Evolutionary conservation across 2,329 filamentous ascomycete species (phyloP).

Genomic region (Arthrinium phaeospermum): DNA sequence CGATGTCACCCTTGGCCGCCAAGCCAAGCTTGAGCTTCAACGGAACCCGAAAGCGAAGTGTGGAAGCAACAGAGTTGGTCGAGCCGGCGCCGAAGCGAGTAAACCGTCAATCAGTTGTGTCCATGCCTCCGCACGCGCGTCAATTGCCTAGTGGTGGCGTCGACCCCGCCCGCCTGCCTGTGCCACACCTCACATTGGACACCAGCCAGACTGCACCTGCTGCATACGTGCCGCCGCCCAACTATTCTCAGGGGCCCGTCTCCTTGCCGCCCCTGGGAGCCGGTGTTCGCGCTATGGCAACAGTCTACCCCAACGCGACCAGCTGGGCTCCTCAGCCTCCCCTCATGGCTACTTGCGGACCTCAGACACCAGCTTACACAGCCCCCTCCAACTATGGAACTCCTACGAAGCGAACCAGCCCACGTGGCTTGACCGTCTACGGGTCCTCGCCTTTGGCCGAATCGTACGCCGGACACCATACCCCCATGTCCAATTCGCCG

Average conservation of each 20-base stretch:
- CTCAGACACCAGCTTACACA: conserved; percentile 39
- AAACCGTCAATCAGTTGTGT: conserved; percentile 38
- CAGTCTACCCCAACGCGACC: conserved; percentile 68
- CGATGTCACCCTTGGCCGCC: conserved; percentile 54
- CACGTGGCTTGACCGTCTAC: conserved; percentile 57
- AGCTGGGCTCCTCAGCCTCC: conserved; percentile 46
- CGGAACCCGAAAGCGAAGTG: conserved; percentile 55
- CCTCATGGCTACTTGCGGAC: conserved; percentile 38
- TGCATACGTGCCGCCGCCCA: conserved; percentile 43
- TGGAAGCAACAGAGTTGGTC: conserved; percentile 52
- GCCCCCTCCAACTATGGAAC: conserved; percentile 50
- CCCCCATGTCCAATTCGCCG: conserved; percentile 79
- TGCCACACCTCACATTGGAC: conserved; percentile 74
- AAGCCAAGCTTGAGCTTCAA: conserved; percentile 51
- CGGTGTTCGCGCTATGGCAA: conserved; percentile 74
- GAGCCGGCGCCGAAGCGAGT: conserved; percentile 63
- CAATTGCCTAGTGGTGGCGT: conserved; percentile 28
- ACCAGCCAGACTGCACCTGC: conserved; percentile 45
- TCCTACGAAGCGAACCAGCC: conserved; percentile 59
- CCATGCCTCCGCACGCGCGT: conserved; percentile 32
- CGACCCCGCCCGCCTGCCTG: conserved; percentile 61
- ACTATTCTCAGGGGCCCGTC: conserved; percentile 52
- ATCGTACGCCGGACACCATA: conserved; percentile 62
- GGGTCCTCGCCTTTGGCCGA: conserved; percentile 75
- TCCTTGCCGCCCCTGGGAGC: conserved; percentile 68